These are phyloP conservation scores for Lupinus albus DNA, from an alignment of 306 rosid genomes.

Conservation along the genomic window DNA sequence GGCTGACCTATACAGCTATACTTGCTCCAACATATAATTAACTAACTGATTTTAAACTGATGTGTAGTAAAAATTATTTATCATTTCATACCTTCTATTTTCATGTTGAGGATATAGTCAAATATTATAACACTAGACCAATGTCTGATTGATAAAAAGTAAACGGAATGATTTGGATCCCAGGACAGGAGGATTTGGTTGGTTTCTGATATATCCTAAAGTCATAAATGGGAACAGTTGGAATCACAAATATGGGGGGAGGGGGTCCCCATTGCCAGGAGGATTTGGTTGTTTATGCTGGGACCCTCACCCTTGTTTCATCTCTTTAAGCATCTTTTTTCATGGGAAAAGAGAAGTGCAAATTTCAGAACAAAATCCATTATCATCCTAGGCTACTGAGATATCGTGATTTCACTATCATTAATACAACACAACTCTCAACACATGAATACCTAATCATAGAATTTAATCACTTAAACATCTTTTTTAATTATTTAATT, in stretches of 20 bases:
- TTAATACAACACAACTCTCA: not conserved
- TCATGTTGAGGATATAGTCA: too few relatives aligned
- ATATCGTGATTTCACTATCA: conserved; percentile 5
- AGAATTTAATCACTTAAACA: not conserved
- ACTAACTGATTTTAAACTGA: too few relatives aligned
- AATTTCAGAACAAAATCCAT: not conserved
- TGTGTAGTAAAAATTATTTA: too few relatives aligned
- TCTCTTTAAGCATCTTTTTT: conserved; percentile 35
- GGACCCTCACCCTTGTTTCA: not conserved
- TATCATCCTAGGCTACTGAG: conserved; percentile 2
- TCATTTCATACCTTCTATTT: too few relatives aligned
- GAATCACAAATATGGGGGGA: conserved; percentile 35
- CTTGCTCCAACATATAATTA: too few relatives aligned
- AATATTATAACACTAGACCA: too few relatives aligned
- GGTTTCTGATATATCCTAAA: conserved; percentile 30
- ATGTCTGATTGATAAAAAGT: too few relatives aligned
- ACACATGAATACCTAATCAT: not conserved
- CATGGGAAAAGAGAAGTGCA: not conserved
- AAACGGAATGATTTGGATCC: conserved; percentile 25
- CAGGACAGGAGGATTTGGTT: conserved; percentile 21
- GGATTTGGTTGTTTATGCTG: conserved; percentile 24
- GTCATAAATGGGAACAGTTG: conserved; percentile 29
- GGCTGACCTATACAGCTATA: too few relatives aligned
- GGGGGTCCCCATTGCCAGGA: conserved; percentile 9
- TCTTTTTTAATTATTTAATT: not conserved